Evolutionary conservation across 225 moss, liverwort and hornwort species (phyloP), one percentile per base, ranked within the genome.

Genomic region (Ulota crispa): DNA sequence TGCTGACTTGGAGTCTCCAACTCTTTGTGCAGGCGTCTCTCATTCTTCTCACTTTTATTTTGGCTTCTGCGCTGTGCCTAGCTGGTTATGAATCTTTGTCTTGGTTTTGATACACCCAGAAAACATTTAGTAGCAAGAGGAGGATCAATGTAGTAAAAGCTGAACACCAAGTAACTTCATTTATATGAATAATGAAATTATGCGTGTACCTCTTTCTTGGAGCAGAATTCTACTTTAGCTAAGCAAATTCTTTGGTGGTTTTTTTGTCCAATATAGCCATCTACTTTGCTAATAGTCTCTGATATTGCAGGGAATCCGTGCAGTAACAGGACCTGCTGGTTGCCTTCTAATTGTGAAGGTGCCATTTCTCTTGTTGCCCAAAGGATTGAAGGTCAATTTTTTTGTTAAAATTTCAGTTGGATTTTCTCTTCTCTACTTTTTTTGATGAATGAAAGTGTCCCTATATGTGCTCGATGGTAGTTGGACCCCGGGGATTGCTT

Each of bases 301-400:
- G n/a, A 7, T 75, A 21, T 86, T 84, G 75, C 94, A 98, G 98
- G 95, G 92, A 52, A 94, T 99, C 79, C 92, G 94, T 85, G 95
- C 98, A 10, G 98, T 99, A 45, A 92, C 95, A n/a, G 95, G 98
- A 84, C 91, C 94, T 76, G 85, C 95, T 80, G 98, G 98, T 59
- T 99, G 98, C 68, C 93, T 99, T 23, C 90, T 99, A 31, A 91
- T 95, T 64, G 95, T 99, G 37, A 99, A 95, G 94, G 98, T 98
- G 80, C 24, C 19, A 59, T 41, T 84, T 80, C 28, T 80, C 62
- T 77, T 64, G 47, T 39, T 80, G 62, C 47, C 28, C 32, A 21
- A 45, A 72, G 14, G 76, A 73, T 45, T 53, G 56, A 30, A 34
- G 39, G 31, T 77, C 43, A 39, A 47, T 31, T 15, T 68, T 79